These are phyloP conservation scores for Camellia granthamiana DNA, from an alignment of 148 eudicot species.

Conservation along the genomic window DNA sequence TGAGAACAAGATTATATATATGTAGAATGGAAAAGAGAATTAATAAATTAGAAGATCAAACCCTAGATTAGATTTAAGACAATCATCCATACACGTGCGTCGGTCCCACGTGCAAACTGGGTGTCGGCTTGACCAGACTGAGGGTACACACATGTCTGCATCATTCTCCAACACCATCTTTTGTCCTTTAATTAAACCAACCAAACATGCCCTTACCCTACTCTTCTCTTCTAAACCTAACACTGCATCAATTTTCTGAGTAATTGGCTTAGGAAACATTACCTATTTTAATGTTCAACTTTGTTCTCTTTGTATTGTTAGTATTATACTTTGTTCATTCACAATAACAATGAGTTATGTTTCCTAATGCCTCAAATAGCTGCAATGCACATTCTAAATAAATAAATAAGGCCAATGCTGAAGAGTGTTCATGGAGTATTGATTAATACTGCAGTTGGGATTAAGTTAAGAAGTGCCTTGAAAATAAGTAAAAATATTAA, in stretches of 20 bases:
- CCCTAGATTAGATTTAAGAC: neutral
- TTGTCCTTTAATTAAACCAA: neutral
- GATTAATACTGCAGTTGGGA: no score
- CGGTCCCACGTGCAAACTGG: constrained; percentile 19
- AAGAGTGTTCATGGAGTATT: no score
- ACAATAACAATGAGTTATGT: no score
- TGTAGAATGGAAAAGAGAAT: no score
- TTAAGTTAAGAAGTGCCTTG: no score
- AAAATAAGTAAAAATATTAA: no score
- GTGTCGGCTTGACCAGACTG: constrained; percentile 18
- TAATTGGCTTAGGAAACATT: constrained; percentile 3
- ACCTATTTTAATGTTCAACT: neutral
- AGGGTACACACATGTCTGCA: constrained; percentile 6
- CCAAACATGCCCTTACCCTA: constrained; percentile 8
- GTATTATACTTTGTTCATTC: no score
- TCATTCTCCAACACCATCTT: neutral
- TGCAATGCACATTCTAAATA: no score
- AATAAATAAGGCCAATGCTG: no score
- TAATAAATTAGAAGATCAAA: neutral
- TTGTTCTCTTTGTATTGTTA: no score
- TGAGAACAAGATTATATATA: neutral
- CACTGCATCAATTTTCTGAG: neutral
- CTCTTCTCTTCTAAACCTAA: neutral
- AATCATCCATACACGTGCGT: constrained; percentile 16
- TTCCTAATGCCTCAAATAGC: no score